Evolutionary conservation across 179 eudicot species (phyloP), one percentile per base, ranked within the genome.

Genomic region (Corrigiola litoralis): DNA sequence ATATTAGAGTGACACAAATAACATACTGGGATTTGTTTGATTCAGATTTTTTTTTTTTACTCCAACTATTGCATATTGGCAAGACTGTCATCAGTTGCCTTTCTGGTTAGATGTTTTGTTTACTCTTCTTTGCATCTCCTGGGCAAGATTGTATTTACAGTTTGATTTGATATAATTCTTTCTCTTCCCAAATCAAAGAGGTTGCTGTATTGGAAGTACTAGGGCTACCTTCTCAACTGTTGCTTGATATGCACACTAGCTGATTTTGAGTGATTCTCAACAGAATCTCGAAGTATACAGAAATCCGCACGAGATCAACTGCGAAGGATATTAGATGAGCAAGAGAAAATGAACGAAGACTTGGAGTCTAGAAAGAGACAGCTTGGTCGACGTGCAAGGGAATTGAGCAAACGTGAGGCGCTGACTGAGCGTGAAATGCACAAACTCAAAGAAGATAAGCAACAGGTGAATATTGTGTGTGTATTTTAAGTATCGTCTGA

Each of bases 231-330:
- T 9, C 11, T 32, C 18, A 8, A 31, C 16, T 13, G 12, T 24
- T 29, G 4, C 0, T 18, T 23, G 17, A 21, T 29, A 14, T 41
- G 27, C 3, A 18, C n/a, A 53, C 21, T 1, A 29, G 20, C 17
- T 49, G 28, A 24, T 53, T 28, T 33, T 53, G 41, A 33, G 18
- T 38, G 16, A 24, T 40, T 67, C 57, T 29, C 41, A 20, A 42
- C 67, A 85, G 87, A 80, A 68, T 72, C 80, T 18, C 77, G 77
- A 51, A 82, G 77, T 79, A 82, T 85, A 74, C 87, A 82, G 78
- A 61, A 68, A 13, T 29, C 45, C 62, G 75, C 83, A 14, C 73
- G 76, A 37, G 85, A 70, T 47, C 72, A 81, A 64, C 64, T 80
- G 50, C 77, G 70, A 18, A 76, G 72, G 57, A 68, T 83, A 12